Conservation (phyloP, 2,329 filamentous ascomycete genomes). For the Lachnellula arida region DNA sequence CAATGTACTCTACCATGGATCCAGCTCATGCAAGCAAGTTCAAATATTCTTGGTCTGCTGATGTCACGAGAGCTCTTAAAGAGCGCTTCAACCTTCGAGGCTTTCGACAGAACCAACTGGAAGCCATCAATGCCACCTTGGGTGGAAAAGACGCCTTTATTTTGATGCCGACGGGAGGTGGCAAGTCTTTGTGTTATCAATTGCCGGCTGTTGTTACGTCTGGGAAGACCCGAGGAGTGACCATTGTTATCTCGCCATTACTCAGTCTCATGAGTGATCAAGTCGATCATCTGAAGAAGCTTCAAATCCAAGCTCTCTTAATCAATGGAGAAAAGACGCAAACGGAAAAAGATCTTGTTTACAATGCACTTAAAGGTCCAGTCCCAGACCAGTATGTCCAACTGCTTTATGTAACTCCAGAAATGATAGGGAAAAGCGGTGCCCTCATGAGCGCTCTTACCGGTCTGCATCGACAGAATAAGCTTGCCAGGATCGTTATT, state of each 20-base stretch:
- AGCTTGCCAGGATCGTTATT: conserved; percentile 87
- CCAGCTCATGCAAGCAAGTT: conserved; percentile 47
- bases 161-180: conserved; percentile 95
- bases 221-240: conserved; percentile 80
- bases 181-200: conserved; percentile 96
- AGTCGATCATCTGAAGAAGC: conserved; percentile 70
- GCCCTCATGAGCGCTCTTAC: conserved; percentile 62
- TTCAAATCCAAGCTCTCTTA: conserved; percentile 73
- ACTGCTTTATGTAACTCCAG: conserved; percentile 90
- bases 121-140: conserved; percentile 92
- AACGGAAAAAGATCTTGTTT: conserved; percentile 62
- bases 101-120: conserved; percentile 86
- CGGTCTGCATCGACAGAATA: conserved; percentile 61
- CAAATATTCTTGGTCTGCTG: conserved; percentile 75
- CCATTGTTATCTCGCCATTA: conserved; percentile 89
- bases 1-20: conserved; percentile 30
- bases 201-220: conserved; percentile 78
- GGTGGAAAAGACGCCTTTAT: conserved; percentile 87
- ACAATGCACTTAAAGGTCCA: conserved; percentile 52
- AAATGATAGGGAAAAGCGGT: conserved; percentile 86
- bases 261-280: conserved; percentile 98
- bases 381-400: conserved; percentile 75
- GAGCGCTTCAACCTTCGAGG: conserved; percentile 79
- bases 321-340: conserved; percentile 72
- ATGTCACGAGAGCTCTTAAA: conserved; percentile 76